Evolutionary conservation across 371 early-diverging fungal genomes (phyloP).

Genomic region (Batrachochytrium dendrobatidis): DNA sequence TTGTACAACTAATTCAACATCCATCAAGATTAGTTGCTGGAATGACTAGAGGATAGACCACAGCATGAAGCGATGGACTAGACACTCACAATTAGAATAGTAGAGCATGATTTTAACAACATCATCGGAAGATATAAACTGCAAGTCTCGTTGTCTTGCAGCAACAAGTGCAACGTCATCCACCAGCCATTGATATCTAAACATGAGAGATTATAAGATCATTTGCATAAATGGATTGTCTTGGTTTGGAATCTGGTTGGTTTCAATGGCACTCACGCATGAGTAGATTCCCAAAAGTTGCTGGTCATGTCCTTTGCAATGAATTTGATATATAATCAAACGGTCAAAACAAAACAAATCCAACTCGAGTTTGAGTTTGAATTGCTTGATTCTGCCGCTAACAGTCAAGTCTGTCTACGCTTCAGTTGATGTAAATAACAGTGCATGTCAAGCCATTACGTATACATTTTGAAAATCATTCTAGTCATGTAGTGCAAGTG

Average conservation of each 20-base stretch:
- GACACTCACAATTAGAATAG: conserved; percentile 59
- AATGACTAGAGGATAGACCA: neutral
- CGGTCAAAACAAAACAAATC: no score
- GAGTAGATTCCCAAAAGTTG: conserved; percentile 69
- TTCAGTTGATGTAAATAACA: no score
- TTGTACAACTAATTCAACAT: conserved; percentile 56
- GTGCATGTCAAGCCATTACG: no score
- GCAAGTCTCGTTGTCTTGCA: conserved; percentile 52
- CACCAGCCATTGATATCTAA: conserved; percentile 61
- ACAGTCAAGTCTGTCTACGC: no score
- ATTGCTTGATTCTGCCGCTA: no score
- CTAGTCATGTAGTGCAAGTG: no score
- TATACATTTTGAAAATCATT: no score
- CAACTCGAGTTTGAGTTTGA: no score
- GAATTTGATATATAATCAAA: no score
- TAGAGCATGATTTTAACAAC: conserved; percentile 57
- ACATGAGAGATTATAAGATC: no score
- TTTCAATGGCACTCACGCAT: conserved; percentile 42
- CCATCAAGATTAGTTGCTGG: neutral
- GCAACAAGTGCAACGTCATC: conserved; percentile 48
- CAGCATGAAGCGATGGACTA: conserved; percentile 34
- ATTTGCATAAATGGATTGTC: no score
- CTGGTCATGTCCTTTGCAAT: conserved; percentile 73
- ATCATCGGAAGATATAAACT: conserved; percentile 48
- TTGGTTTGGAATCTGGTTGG: no score